Base-by-base conservation (phyloP, 2,329 filamentous ascomycete genomes). In the Clonostachys byssicola region DNA sequence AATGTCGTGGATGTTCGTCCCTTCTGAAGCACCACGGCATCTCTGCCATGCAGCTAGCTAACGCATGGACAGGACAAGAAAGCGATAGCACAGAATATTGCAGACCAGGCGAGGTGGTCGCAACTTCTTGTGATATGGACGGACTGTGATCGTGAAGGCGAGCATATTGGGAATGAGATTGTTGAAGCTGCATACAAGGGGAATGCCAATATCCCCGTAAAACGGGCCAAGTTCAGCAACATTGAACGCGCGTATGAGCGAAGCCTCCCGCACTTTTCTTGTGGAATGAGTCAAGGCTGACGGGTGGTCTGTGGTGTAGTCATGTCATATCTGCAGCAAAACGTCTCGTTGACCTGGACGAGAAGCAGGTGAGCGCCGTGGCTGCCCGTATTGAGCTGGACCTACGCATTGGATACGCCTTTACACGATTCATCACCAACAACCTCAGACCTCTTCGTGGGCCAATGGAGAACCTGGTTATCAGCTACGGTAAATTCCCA, bases 121-220 rank as follows among this genome's bases (percentile, higher is more conserved):
- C 80, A 77, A 47, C 82, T 85, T 12, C 75, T 99, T 34, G 92
- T 95, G 65, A 96, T 99, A 57, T 99, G 94, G 94, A 99, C 94
- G 1, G 94, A 99, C 76, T 97, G 94, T 67, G 94, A 99, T 74
- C 84, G 92, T 47, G 94, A 99, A 74, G 94, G 94, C 35, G 94
- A 99, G 65, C 88, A 97, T 61, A 99, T 99, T 55, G 94, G 94
- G 7, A 79, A 87, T 38, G 92, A 99, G 64, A 92, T 99, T 51
- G 85, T 90, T 41, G 80, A 88, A 45, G 86, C 92, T 49, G 94
- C 94, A 6, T 73, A 76, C 42, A 83, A 83, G 58, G 85, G 81
- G 10, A 97, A 96, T 53, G 67, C 76, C 10, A 73, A 73, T 2
- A 83, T 99, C 40, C 77, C 90, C 51, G 81, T 96, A 48, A 94